phyloP scores from a whole-genome alignment of 768 basidiomycete species.

The Lactifluus pinguis region DNA sequence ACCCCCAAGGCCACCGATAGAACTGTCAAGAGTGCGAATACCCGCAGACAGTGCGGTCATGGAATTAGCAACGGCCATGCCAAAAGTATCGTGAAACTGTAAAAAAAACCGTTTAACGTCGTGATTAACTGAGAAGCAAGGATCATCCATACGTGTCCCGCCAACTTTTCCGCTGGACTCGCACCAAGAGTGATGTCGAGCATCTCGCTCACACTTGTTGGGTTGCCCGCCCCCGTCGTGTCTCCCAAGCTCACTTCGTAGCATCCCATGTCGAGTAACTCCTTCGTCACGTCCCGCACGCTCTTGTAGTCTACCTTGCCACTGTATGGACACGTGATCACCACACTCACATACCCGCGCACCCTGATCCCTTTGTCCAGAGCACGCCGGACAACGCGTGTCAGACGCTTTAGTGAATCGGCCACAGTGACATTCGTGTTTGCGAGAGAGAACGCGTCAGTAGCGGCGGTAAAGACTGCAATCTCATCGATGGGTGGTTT shows the following conservation, averaged over 20 bases:
- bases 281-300: constrained; percentile 63
- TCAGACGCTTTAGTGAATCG: constrained; percentile 59
- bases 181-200: constrained; percentile 58
- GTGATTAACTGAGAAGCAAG: neutral
- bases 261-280: constrained; percentile 81
- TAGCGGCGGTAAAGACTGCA: constrained; percentile 81
- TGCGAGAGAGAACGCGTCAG: constrained; percentile 76
- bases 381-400: constrained; percentile 53
- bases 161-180: constrained; percentile 58
- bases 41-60: constrained; percentile 64
- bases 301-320: constrained; percentile 56
- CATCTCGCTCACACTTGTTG: constrained; percentile 55
- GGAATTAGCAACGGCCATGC: constrained; percentile 72
- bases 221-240: constrained; percentile 82
- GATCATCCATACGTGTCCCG: constrained; percentile 46
- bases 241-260: constrained; percentile 91
- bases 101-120: neutral
- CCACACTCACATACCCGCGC: constrained; percentile 79
- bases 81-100: constrained; percentile 88
- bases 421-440: constrained; percentile 73
- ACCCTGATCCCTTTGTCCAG: constrained; percentile 55
- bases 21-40: constrained; percentile 72
- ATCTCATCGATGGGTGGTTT: constrained; percentile 70
- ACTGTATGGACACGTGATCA: constrained; percentile 80
- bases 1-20: constrained; percentile 85